phyloP scores from a whole-genome alignment of 1,139 yeast genomes.

The Saccharomyces hybrid region DNA sequence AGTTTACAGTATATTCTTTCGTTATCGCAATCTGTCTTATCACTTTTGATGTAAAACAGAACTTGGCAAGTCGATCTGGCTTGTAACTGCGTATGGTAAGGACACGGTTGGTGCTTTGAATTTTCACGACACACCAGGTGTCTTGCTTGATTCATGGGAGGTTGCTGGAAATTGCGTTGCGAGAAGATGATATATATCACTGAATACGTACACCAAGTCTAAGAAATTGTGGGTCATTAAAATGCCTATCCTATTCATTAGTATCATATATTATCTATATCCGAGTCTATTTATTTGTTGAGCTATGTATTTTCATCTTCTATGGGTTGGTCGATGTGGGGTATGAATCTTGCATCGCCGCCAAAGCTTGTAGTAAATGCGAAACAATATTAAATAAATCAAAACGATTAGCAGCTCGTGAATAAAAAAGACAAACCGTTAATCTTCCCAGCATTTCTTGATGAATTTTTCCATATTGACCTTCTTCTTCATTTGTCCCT shows the following conservation, averaged over 20 bases:
- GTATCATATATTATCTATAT: not conserved
- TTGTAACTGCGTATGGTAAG: not conserved
- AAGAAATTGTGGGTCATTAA: not conserved
- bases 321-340: not conserved
- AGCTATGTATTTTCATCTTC: not conserved
- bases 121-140: not conserved
- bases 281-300: not conserved
- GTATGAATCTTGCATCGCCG: not conserved
- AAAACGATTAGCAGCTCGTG: not conserved
- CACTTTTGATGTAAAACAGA: not conserved
- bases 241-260: not conserved
- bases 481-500: conserved; percentile 57
- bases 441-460: not conserved
- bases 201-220: not conserved
- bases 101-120: not conserved
- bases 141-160: not conserved
- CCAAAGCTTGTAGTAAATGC: not conserved
- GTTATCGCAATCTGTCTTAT: not conserved
- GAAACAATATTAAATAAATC: not conserved
- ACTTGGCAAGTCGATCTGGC: not conserved
- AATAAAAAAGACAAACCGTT: not conserved
- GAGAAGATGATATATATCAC: not conserved
- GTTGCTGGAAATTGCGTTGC: not conserved
- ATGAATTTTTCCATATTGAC: conserved; percentile 88
- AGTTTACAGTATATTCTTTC: not conserved